Base-by-base conservation (phyloP, 352 stramenopile genomes). In the Phytophthora sp. region DNA sequence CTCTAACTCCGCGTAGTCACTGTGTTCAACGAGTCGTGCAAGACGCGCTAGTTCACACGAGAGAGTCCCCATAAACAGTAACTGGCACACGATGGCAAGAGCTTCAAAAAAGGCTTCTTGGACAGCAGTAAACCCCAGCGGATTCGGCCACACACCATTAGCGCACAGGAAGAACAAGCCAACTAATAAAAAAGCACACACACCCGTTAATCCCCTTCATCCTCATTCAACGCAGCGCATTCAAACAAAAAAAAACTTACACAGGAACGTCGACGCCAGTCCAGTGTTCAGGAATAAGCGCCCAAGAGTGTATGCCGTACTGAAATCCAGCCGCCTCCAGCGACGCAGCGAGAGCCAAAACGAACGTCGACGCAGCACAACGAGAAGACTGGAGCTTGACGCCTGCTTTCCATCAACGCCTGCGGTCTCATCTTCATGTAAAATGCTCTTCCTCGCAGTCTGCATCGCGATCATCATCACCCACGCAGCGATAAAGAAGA, bases 11-110 rank as follows among this genome's bases (percentile, higher is more conserved):
- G 73, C 50, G 57, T 91, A 90, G 57, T 93, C 81, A 41, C 64
- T 81, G 26, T 77, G 66, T 44, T 94, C 82, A 36, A 93, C 79
- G 35, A 89, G 71, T 7, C 68, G 68, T 27, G 74, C 73, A 47
- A 94, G 79, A 50, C 74, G 67, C 12, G 83, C 71, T 20, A 93
- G 62, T 57, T 96, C 88, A 46, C 84, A 90, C 4, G 83, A 91
- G 1, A 93, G 59, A 47, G 88, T 96, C 12, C 88, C 88, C 82
- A 96, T 93, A 74, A 90, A 96, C 18, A 96, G 65, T n/a, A 96
- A 73, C 57, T 96, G 88, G 38, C 84, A 96, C 15, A 94, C 73
- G 64, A 96, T 94, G 2, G 88, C 86, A 45, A 92, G 77, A 3
- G 87, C 83, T 57, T 96, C 88, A 38, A 93, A 89, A 60, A 94